These are phyloP conservation scores for Lactarius deliciosus DNA, from an alignment of 768 basidiomycete genomes.

Conservation along the genomic window DNA sequence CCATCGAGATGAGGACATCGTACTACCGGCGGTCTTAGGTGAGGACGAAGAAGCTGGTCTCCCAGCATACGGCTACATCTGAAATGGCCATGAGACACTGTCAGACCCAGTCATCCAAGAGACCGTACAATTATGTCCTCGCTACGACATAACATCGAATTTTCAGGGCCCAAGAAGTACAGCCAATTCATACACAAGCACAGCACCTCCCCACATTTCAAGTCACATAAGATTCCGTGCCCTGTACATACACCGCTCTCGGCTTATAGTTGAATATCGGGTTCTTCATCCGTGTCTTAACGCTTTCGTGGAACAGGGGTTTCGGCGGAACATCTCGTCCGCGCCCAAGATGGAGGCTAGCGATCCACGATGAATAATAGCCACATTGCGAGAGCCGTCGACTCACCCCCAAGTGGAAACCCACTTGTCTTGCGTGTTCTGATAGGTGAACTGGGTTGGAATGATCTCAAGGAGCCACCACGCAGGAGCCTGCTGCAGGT, in stretches of 20 bases:
- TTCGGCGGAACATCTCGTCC: conserved; percentile 51
- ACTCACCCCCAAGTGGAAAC: conserved; percentile 54
- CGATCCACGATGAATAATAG: not conserved
- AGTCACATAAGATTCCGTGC: conserved; percentile 50
- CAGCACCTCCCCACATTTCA: conserved; percentile 26
- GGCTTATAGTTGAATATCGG: conserved; percentile 54
- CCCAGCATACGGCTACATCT: conserved; percentile 71
- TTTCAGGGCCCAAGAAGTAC: not conserved
- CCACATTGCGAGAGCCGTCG: not conserved
- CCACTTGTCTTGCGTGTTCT: conserved; percentile 57
- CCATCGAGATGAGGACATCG: conserved; percentile 74
- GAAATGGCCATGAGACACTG: conserved; percentile 33
- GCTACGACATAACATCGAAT: not conserved
- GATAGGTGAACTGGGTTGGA: conserved; percentile 53
- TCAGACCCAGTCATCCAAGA: no score
- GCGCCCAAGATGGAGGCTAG: conserved; percentile 54
- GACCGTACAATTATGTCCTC: no score
- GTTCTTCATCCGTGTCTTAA: conserved; percentile 56
- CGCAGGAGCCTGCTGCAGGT: conserved; percentile 41
- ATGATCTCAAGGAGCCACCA: conserved; percentile 78
- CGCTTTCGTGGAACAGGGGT: conserved; percentile 64
- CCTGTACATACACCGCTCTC: conserved; percentile 48
- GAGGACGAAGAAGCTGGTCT: conserved; percentile 75
- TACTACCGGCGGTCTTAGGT: conserved; percentile 39
- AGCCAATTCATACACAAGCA: not conserved